phyloP scores from a whole-genome alignment of 2,329 filamentous ascomycete genomes.

The Endothia cerciana region DNA sequence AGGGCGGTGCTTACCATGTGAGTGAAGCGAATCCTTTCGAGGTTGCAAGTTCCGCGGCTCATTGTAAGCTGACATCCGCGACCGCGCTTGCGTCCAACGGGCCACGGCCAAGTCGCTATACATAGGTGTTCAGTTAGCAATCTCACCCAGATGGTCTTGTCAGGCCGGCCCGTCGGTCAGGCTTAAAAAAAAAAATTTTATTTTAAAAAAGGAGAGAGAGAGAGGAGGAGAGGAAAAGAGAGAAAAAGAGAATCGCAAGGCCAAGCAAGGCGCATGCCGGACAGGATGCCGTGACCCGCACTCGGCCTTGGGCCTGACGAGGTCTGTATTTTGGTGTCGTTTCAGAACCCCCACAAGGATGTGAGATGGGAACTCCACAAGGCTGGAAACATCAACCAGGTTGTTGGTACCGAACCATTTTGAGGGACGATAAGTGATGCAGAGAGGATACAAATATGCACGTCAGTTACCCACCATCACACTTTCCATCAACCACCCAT shows the following conservation, averaged over 20 bases:
- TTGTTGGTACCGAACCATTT: background rate
- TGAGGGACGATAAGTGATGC: background rate
- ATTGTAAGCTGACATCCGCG: slow-evolving; percentile 3
- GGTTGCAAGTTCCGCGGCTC: too few species aligned
- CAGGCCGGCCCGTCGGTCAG: background rate
- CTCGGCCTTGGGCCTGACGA: background rate
- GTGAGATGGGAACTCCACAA: background rate
- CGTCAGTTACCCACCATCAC: background rate
- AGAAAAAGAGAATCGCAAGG: background rate
- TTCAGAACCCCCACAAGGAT: background rate
- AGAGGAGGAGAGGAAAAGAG: background rate
- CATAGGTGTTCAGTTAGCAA: background rate
- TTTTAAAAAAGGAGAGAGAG: background rate
- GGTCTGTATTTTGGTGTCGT: background rate
- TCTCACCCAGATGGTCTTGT: background rate
- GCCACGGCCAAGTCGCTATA: background rate
- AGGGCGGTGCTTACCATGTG: too few species aligned
- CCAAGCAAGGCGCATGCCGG: background rate
- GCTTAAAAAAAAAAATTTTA: background rate
- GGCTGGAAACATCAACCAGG: background rate
- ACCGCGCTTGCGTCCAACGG: background rate
- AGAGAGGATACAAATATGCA: background rate
- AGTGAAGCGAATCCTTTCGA: too few species aligned
- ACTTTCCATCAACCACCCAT: background rate
- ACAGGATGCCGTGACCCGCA: background rate